A percentile compares a stretch with the other conserved stretches of the same genome.
These are phyloP conservation scores for Stemphylium beticola DNA, from an alignment of 2,329 filamentous ascomycete genomes.

Conservation along the genomic window DNA sequence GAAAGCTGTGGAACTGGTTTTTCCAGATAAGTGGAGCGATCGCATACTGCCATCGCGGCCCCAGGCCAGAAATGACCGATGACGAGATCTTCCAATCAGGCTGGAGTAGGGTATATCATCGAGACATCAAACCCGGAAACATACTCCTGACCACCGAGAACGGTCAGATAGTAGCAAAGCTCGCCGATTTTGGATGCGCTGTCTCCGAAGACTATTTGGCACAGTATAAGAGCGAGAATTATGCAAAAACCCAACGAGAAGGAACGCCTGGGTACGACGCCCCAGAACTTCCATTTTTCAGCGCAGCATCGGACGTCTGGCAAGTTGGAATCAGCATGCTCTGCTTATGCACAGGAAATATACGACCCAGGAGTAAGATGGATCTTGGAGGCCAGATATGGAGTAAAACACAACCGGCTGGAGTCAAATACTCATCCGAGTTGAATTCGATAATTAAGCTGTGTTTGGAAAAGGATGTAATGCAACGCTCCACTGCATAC, in stretches of 20 bases:
- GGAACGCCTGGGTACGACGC: constrained; percentile 18
- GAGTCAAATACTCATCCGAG: constrained; percentile 11
- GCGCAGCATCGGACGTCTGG: constrained; percentile 22
- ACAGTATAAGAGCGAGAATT: background rate
- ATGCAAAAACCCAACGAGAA: constrained; percentile 1
- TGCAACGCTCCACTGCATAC: constrained; percentile 4
- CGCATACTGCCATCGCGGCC: constrained; percentile 21
- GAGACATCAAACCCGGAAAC: constrained; percentile 28
- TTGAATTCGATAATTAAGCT: constrained; percentile 8
- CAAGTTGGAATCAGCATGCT: constrained; percentile 22
- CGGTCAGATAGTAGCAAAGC: constrained; percentile 19
- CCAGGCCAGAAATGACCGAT: constrained; percentile 6
- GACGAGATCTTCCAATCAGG: constrained; percentile 6
- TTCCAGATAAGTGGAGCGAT: constrained; percentile 16
- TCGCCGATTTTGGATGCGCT: constrained; percentile 27
- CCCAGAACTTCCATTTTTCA: constrained; percentile 21
- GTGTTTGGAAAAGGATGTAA: constrained; percentile 2
- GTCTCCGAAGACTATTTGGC: constrained; percentile 10
- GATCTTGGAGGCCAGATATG: constrained; percentile 7
- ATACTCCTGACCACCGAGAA: constrained; percentile 18
- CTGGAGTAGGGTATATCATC: constrained; percentile 25
- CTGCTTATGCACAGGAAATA: constrained; percentile 16
- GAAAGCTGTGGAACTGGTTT: constrained; percentile 26
- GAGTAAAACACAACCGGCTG: constrained; percentile 11
- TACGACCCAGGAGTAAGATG: constrained; percentile 6